Base-by-base conservation (phyloP, 129 eudicot genomes). In the Escallonia herrerae region DNA sequence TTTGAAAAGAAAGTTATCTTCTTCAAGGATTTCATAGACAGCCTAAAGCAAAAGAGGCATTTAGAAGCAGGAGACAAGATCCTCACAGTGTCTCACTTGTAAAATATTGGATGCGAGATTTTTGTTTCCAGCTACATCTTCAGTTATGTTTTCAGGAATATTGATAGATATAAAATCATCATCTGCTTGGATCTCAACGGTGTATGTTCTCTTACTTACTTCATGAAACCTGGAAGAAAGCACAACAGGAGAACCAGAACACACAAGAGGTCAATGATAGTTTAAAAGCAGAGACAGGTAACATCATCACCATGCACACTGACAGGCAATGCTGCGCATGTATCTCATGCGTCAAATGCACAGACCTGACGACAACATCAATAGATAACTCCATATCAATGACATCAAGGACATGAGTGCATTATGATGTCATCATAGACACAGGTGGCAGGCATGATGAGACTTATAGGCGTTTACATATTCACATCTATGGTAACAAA, bases 101-200 rank as follows among this genome's bases (percentile, higher is more conserved):
- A 93, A 79, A 62, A 75, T 64, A 58, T 93, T 93, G 11, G 98
- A 93, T 56, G 78, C 81, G 61, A 76, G 65, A 64, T 93, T 93
- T 72, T 69, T 60, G 72, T 93, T 93, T 69, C 98, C 98, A 15
- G 96, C 82, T 15, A 93, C 87, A 84, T 93, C 98, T n/a, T 70
- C 62, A 2, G 96, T 88, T 22, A 83, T 67, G 57, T 88, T 89
- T 76, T 89, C 96, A 42, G 90, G 98, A 64, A 93, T 64, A 37
- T 68, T 74, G 64, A 93, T 73, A 14, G 80, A 47, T 56, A 88
- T 71, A 48, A 55, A 65, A 14, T 73, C 80, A 6, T 61, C 75
- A 2, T 57, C 69, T 66, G 96, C 95, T 62, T 77, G 80, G 50
- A 88, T 58, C 50, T 77, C 74, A 5, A 79, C 72, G 12, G 68